Evolutionary conservation across 805 yeast species (phyloP).

Genomic region (Saccharomycopsis sp.): DNA sequence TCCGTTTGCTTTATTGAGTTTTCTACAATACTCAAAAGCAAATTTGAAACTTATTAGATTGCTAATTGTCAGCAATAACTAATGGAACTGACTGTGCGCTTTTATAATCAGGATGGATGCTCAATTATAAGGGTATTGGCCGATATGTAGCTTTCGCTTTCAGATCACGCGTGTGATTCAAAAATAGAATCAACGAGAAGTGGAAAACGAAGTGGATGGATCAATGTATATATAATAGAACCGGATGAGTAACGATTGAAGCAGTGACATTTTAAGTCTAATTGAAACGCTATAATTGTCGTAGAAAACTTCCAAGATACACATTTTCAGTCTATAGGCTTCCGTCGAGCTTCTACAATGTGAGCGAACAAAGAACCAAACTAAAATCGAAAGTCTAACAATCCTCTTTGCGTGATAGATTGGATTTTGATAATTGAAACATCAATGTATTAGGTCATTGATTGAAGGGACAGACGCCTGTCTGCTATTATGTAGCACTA

Average conservation of each 20-base stretch:
- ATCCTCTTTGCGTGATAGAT: background rate
- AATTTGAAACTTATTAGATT: background rate
- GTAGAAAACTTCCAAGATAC: background rate
- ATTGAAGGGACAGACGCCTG: too few species aligned
- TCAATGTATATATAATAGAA: background rate
- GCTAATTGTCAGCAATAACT: background rate
- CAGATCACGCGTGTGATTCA: too few species aligned
- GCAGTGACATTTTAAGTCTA: background rate
- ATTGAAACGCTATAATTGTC: background rate
- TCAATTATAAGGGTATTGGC: too few species aligned
- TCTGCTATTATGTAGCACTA: too few species aligned
- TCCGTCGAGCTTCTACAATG: background rate
- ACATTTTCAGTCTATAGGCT: too few species aligned
- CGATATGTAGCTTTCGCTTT: too few species aligned
- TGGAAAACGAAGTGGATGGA: background rate
- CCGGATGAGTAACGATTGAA: background rate
- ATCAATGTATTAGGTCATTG: background rate
- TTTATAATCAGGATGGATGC: too few species aligned
- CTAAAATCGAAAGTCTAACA: background rate
- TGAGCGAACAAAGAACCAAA: background rate
- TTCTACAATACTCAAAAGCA: background rate
- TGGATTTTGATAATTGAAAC: background rate
- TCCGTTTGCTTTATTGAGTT: background rate
- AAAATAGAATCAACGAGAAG: background rate
- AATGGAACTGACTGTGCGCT: background rate